Base-by-base conservation (phyloP, 441 rosid genomes). In the Populus hybrid region DNA sequence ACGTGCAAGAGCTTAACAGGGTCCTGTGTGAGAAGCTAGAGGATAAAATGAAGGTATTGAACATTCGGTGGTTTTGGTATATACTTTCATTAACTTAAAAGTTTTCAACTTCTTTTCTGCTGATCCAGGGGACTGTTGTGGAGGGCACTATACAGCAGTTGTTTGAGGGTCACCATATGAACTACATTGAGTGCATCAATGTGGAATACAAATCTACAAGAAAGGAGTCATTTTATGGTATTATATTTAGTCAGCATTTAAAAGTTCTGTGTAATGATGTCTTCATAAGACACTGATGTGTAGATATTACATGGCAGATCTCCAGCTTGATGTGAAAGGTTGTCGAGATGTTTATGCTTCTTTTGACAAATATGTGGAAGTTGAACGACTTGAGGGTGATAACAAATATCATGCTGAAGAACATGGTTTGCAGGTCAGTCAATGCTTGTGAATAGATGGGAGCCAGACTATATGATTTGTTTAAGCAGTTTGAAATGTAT, bases 301-400 rank as follows among this genome's bases (percentile, higher is more conserved):
- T 74, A 40, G 67, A 70, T 74, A 57, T 75, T 75, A 78, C 38
- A 42, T 85, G 82, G 77, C 88, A 95, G 98, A 95, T 80, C 97
- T 95, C 69, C 98, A 95, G 84, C 98, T 95, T 85, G 98, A 95
- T 86, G 98, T 95, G 70, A 95, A 95, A 86, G 98, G 98, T 75
- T 95, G 98, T 80, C 91, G 90, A 64, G 98, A 95, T 85, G 95
- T 95, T 76, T 95, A 95, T 85, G 97, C 93, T 72, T 95, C 99
- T 53, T 95, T 95, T 85, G 97, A 95, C 82, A 91, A 94, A 82
- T 95, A 95, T 87, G 98, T 95, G 23, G 99, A 95, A 86, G 98
- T 95, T 79, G 99, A 95, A 84, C 89, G 95, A 70, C 95, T 95
- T 28, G 99, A 95, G 86, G 99, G 98, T 73, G 98, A 95, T 83